These are phyloP conservation scores for Trichoderma virens DNA, from an alignment of 495 filamentous ascomycete species.

Conservation along the genomic window DNA sequence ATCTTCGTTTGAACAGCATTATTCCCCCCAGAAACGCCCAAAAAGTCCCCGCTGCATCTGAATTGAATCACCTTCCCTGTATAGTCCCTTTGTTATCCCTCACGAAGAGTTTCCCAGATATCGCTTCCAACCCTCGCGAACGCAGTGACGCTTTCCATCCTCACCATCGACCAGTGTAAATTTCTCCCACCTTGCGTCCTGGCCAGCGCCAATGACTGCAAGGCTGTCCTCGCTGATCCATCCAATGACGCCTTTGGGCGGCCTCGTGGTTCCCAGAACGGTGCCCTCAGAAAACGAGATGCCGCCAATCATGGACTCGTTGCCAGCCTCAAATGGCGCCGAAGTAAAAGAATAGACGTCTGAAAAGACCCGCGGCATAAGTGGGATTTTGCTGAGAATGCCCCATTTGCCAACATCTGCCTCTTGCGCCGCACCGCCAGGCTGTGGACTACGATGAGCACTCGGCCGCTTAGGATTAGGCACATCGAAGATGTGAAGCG, in stretches of 20 bases:
- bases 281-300: conserved; percentile 29
- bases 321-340: conserved; percentile 68
- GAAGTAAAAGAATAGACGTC: conserved; percentile 77
- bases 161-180: conserved; percentile 57
- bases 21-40: background rate
- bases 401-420: conserved; percentile 66
- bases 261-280: conserved; percentile 41
- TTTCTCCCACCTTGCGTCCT: conserved; percentile 73
- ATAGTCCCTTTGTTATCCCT: background rate
- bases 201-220: conserved; percentile 71
- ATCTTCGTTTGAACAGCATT: background rate
- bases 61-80: background rate
- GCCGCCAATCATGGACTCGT: conserved; percentile 46
- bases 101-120: conserved; percentile 52
- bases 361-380: conserved; percentile 72
- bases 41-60: background rate
- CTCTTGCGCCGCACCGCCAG: conserved; percentile 21
- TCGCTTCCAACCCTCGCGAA: conserved; percentile 72
- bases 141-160: conserved; percentile 51
- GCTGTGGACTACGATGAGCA: conserved; percentile 44
- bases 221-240: conserved; percentile 65
- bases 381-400: conserved; percentile 64
- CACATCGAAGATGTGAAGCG: conserved; percentile 83
- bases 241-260: conserved; percentile 67
- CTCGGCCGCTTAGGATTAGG: conserved; percentile 45